Conservation (phyloP, 2,329 filamentous ascomycete species). For the Seiridium unicorne region DNA sequence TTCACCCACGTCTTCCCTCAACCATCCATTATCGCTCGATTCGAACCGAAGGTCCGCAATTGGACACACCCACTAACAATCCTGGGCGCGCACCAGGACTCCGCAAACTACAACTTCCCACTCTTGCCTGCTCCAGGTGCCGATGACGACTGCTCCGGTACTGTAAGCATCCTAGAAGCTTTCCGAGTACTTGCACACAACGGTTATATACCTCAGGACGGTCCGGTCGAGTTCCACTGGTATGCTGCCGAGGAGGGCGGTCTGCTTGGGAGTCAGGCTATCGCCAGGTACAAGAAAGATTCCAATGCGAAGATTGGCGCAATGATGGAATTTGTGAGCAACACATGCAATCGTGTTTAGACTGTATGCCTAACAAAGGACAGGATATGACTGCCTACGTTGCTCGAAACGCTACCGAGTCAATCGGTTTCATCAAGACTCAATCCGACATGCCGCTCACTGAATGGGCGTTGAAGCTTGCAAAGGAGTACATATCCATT, state of each 20-base stretch:
- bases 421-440: constrained; percentile 37
- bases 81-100: constrained; percentile 71
- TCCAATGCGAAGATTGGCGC: constrained; percentile 63
- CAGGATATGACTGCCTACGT: constrained; percentile 40
- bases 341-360: background rate
- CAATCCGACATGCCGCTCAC: constrained; percentile 34
- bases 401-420: constrained; percentile 34
- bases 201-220: constrained; percentile 29
- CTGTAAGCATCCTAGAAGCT: constrained; percentile 72
- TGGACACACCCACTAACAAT: constrained; percentile 39
- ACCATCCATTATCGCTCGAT: constrained; percentile 68
- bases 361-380: background rate
- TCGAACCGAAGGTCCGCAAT: constrained; percentile 41
- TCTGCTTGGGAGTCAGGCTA: constrained; percentile 62
- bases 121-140: constrained; percentile 69
- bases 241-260: constrained; percentile 14
- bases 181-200: constrained; percentile 61
- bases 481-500: constrained; percentile 35
- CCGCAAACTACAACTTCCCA: constrained; percentile 70
- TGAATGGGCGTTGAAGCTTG: constrained; percentile 30
- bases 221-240: constrained; percentile 64
- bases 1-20: constrained; percentile 70
- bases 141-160: constrained; percentile 71
- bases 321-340: constrained; percentile 59
- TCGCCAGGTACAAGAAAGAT: constrained; percentile 66